Evolutionary conservation across 805 yeast genomes (phyloP).

Genomic region (Myxozyma udenii): DNA sequence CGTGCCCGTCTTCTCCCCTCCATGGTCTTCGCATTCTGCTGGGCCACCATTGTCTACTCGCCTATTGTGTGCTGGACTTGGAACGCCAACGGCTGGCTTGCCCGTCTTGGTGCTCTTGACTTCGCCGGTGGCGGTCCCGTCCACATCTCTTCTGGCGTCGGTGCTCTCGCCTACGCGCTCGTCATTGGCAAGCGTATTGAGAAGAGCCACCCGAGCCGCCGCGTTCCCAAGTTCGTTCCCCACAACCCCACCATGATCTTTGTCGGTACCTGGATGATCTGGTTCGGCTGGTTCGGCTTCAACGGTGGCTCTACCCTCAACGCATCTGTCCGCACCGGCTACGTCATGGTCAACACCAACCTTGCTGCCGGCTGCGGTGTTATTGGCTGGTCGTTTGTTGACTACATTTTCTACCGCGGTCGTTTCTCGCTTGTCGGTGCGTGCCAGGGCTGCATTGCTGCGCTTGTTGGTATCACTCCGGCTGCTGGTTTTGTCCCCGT

Average conservation of each 20-base stretch:
- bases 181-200: slow-evolving; percentile 86
- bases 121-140: slow-evolving; percentile 99
- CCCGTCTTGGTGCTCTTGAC: slow-evolving; percentile 77
- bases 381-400: slow-evolving; percentile 89
- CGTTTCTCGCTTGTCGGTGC: slow-evolving; percentile 89
- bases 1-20: slow-evolving; percentile 94
- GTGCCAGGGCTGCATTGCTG: slow-evolving; percentile 91
- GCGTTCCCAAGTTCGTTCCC: slow-evolving; percentile 45
- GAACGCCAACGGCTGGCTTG: slow-evolving; percentile 92
- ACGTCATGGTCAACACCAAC: slow-evolving; percentile 89
- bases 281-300: slow-evolving; percentile 99
- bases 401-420: slow-evolving; percentile 57
- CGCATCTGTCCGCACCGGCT: slow-evolving; percentile 88
- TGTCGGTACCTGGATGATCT: slow-evolving; percentile 86
- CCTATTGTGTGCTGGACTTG: slow-evolving; percentile 98
- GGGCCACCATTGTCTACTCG: slow-evolving; percentile 94
- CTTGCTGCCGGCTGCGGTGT: slow-evolving; percentile 93
- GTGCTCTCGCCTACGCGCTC: slow-evolving; percentile 91
- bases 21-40: slow-evolving; percentile 89
- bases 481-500: slow-evolving; percentile 96
- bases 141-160: slow-evolving; percentile 90
- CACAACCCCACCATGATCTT: slow-evolving; percentile 89
- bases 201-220: slow-evolving; percentile 7
- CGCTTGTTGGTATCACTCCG: slow-evolving; percentile 92
- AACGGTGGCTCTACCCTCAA: slow-evolving; percentile 98